Conservation (phyloP, 1,139 yeast genomes). For the Blastobotrys malaysiensis region DNA sequence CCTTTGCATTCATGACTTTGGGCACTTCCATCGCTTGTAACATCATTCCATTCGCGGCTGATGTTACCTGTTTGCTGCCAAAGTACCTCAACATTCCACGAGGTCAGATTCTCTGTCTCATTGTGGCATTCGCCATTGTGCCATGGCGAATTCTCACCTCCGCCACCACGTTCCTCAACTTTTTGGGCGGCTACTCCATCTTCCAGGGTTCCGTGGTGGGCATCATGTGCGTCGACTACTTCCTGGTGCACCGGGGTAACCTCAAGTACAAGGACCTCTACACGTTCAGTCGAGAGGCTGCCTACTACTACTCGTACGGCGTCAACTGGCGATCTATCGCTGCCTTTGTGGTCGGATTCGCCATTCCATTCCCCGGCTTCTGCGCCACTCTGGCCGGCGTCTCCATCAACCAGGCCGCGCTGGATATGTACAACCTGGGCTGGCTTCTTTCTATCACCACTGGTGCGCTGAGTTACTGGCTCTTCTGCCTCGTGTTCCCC, state of each 20-base stretch:
- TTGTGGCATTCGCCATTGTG: slow-evolving; percentile 28
- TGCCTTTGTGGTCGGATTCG: slow-evolving; percentile 30
- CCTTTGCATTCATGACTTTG: slow-evolving; percentile 71
- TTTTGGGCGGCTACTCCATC: slow-evolving; percentile 33
- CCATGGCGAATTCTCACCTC: slow-evolving; percentile 38
- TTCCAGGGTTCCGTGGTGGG: slow-evolving; percentile 35
- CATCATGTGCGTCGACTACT: slow-evolving; percentile 30
- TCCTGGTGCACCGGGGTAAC: slow-evolving; percentile 27
- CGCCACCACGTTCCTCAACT: slow-evolving; percentile 31
- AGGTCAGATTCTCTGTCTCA: slow-evolving; percentile 32
- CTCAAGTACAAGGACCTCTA: slow-evolving; percentile 26
- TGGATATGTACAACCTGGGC: slow-evolving; percentile 16
- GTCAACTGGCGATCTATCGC: slow-evolving; percentile 35
- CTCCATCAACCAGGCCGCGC: slow-evolving; percentile 14
- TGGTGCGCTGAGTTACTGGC: slow-evolving; percentile 13
- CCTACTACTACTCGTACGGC: slow-evolving; percentile 36
- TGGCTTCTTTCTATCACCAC: slow-evolving; percentile 15
- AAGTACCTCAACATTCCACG: slow-evolving; percentile 46
- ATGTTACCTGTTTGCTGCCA: slow-evolving; percentile 51
- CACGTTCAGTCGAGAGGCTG: slow-evolving; percentile 19
- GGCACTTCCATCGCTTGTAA: slow-evolving; percentile 67
- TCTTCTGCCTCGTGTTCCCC: slow-evolving; percentile 8
- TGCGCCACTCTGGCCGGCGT: slow-evolving; percentile 16
- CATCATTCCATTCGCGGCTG: slow-evolving; percentile 56
- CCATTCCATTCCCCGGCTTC: slow-evolving; percentile 34